A percentile compares a stretch with the other conserved stretches of the same genome.
phyloP scores from a whole-genome alignment of 2,329 filamentous ascomycete genomes.

The Triangularia verruculosa region DNA sequence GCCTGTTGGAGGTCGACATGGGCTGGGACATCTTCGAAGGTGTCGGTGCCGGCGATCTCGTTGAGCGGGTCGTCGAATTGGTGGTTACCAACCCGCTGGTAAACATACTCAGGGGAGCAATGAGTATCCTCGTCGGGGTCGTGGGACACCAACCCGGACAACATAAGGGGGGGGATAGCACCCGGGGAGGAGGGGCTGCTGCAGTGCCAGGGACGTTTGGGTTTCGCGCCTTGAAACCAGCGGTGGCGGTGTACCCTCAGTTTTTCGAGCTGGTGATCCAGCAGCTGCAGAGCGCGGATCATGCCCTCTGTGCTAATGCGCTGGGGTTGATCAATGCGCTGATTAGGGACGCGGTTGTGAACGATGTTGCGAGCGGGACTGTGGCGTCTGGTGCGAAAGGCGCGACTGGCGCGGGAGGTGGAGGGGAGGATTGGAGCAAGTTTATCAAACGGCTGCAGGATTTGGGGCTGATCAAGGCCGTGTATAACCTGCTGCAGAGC shows the following conservation, averaged over 20 bases:
- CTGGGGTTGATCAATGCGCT: slow-evolving; percentile 93
- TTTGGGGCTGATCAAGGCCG: slow-evolving; percentile 85
- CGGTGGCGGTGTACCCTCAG: slow-evolving; percentile 84
- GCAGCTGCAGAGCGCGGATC: slow-evolving; percentile 88
- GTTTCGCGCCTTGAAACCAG: slow-evolving; percentile 87
- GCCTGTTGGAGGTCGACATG: slow-evolving; percentile 92
- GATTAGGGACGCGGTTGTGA: slow-evolving; percentile 84
- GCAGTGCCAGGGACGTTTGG: slow-evolving; percentile 66
- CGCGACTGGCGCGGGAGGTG: background rate
- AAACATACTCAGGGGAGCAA: slow-evolving; percentile 93
- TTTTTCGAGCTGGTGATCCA: slow-evolving; percentile 94
- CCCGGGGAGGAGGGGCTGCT: slow-evolving; percentile 20
- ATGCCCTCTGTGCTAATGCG: slow-evolving; percentile 91
- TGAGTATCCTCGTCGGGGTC: slow-evolving; percentile 92
- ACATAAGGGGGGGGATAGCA: background rate
- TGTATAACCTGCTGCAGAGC: slow-evolving; percentile 91
- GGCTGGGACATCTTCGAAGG: slow-evolving; percentile 87
- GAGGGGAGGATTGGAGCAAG: slow-evolving; percentile 79
- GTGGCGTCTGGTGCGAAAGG: slow-evolving; percentile 31
- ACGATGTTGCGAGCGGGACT: slow-evolving; percentile 51
- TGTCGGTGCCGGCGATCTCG: slow-evolving; percentile 60
- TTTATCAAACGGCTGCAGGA: slow-evolving; percentile 94
- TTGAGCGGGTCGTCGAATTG: slow-evolving; percentile 79
- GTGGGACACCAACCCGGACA: slow-evolving; percentile 69
- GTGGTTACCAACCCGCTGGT: slow-evolving; percentile 94